Evolutionary conservation across 495 filamentous ascomycete species (phyloP).

Genomic region (Penicilliopsis zonata): DNA sequence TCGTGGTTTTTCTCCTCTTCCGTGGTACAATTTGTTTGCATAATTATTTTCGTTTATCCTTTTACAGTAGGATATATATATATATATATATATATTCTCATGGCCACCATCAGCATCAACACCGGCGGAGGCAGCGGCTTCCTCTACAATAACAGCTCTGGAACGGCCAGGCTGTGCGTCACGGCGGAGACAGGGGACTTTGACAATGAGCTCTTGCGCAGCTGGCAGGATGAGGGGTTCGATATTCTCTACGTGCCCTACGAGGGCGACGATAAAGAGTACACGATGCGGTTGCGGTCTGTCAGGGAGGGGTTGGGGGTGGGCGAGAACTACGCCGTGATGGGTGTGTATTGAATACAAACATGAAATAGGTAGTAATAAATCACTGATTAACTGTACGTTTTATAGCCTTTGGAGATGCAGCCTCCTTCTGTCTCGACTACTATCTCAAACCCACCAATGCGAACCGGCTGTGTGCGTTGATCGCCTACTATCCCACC

Average conservation of each 20-base stretch:
- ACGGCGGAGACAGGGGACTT: constrained; percentile 52
- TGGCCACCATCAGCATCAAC: constrained; percentile 30
- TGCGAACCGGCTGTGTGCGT: constrained; percentile 31
- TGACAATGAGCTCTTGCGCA: constrained; percentile 39
- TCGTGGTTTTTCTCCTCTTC: background rate
- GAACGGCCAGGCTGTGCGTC: constrained; percentile 47
- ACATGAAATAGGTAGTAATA: background rate
- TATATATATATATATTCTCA: background rate
- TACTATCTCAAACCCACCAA: constrained; percentile 37
- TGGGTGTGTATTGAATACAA: constrained; percentile 22
- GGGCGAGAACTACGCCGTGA: constrained; percentile 37
- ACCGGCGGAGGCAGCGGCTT: constrained; percentile 25
- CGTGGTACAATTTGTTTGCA: background rate
- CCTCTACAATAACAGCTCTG: constrained; percentile 26
- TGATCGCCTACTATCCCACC: constrained; percentile 52
- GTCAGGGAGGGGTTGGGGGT: constrained; percentile 33
- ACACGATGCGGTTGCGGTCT: constrained; percentile 30
- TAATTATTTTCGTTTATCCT: background rate
- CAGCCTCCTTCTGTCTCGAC: constrained; percentile 44
- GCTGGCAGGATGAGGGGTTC: constrained; percentile 59
- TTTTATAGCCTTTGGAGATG: constrained; percentile 40
- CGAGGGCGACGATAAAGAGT: constrained; percentile 39
- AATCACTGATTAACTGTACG: background rate
- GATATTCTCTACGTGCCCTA: constrained; percentile 48
- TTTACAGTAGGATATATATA: background rate